These are phyloP conservation scores for Nemania sp. DNA, from an alignment of 2,329 filamentous ascomycete genomes.

Conservation along the genomic window DNA sequence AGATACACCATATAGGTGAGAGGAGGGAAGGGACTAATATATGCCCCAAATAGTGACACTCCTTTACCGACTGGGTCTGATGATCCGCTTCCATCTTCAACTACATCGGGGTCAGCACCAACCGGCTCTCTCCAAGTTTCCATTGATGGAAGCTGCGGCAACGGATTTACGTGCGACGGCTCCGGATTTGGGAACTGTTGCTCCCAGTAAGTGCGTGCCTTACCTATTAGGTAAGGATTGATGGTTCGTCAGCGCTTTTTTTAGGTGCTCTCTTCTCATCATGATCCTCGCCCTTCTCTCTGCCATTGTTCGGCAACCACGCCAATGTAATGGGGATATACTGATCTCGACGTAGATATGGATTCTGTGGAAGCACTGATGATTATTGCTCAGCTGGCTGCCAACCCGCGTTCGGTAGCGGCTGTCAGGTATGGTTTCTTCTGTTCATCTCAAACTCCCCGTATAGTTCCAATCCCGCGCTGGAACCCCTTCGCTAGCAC, in stretches of 20 bases:
- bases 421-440: constrained; percentile 46
- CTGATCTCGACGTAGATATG: constrained; percentile 42
- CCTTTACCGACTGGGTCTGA: constrained; percentile 42
- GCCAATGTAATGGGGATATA: constrained; percentile 10
- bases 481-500: background rate
- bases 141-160: constrained; percentile 47
- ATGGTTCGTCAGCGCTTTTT: background rate
- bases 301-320: background rate
- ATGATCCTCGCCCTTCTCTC: constrained; percentile 4
- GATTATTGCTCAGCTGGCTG: constrained; percentile 57
- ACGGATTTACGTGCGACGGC: constrained; percentile 47
- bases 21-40: constrained; percentile 9
- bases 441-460: background rate
- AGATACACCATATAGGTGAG: background rate
- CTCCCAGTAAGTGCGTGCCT: constrained; percentile 45
- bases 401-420: constrained; percentile 52
- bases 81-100: constrained; percentile 37
- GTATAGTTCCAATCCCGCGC: background rate
- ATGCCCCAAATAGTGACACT: constrained; percentile 22
- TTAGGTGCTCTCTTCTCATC: background rate
- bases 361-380: constrained; percentile 55
- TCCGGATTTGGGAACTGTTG: constrained; percentile 50
- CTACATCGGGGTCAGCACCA: constrained; percentile 38
- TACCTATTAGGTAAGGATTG: background rate
- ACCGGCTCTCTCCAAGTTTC: constrained; percentile 43